Percentiles rank a stretch among this genome's conserved stretches.
Evolutionary conservation across 306 rosid species (phyloP).

Genomic region (Inga leiocalycina): DNA sequence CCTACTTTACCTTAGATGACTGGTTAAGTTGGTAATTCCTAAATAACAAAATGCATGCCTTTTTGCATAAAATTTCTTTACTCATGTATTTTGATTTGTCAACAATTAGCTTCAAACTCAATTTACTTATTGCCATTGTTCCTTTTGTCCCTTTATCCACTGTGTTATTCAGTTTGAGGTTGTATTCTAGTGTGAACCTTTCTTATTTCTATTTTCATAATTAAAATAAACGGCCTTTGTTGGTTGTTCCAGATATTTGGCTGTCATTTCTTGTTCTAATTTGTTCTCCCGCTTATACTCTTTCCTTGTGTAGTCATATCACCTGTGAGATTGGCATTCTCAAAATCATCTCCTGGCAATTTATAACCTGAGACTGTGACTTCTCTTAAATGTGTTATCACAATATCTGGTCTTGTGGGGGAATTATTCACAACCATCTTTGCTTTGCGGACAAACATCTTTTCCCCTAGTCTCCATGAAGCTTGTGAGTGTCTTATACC

Average conservation of each 20-base stretch:
- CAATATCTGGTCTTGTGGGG: not conserved
- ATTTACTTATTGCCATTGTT: not conserved
- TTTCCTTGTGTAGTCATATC: not conserved
- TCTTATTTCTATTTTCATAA: not conserved
- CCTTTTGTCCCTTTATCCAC: not conserved
- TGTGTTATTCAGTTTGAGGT: not conserved
- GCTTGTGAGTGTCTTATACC: slow-evolving; percentile 43
- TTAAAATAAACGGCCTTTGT: not conserved
- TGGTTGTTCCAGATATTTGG: not conserved
- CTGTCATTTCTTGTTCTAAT: not conserved
- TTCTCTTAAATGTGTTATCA: not conserved
- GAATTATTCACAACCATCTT: not conserved
- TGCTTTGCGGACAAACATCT: not conserved
- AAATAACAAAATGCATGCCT: no score
- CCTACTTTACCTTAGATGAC: no score
- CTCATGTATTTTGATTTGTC: no score
- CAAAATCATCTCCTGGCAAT: not conserved
- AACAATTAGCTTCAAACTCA: not conserved
- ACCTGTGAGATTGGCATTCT: not conserved
- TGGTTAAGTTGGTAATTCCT: not conserved
- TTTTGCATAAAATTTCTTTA: no score
- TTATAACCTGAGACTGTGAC: not conserved
- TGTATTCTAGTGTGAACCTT: not conserved
- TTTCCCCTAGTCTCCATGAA: slow-evolving; percentile 36
- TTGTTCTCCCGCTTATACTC: not conserved